Conservation (phyloP, 1,139 yeast genomes). For the Pneumocystis jirovecii region DNA sequence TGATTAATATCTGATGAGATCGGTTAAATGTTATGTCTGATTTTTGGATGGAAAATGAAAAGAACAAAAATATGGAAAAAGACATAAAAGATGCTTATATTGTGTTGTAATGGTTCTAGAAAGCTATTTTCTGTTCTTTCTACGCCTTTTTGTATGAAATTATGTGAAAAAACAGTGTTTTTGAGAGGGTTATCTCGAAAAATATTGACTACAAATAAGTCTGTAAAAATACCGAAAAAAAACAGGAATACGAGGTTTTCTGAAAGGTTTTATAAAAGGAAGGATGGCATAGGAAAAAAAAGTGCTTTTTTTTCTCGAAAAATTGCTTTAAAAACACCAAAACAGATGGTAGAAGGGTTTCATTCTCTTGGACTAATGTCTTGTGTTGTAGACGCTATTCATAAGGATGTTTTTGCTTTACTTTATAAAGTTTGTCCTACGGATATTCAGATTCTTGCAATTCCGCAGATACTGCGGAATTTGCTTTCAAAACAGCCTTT, state of each 20-base stretch:
- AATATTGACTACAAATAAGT: neutral
- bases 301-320: neutral
- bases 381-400: conserved; percentile 47
- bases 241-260: neutral
- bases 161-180: neutral
- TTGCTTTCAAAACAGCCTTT: conserved; percentile 23
- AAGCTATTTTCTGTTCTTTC: neutral
- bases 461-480: conserved; percentile 33
- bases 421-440: conserved; percentile 35
- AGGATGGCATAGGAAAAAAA: neutral
- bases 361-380: conserved; percentile 53
- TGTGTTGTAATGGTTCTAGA: neutral
- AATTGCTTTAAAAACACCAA: neutral
- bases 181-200: neutral
- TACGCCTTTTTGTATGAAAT: neutral
- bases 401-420: conserved; percentile 34
- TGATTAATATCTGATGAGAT: neutral
- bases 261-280: neutral
- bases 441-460: conserved; percentile 46
- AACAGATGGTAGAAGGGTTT: conserved; percentile 25
- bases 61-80: neutral
- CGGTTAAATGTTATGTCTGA: neutral
- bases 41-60: too few species aligned
- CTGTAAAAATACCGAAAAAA: neutral
- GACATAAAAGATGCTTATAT: neutral